phyloP scores from a whole-genome alignment of 2,329 filamentous ascomycete genomes.

The Teratosphaeria viscida region DNA sequence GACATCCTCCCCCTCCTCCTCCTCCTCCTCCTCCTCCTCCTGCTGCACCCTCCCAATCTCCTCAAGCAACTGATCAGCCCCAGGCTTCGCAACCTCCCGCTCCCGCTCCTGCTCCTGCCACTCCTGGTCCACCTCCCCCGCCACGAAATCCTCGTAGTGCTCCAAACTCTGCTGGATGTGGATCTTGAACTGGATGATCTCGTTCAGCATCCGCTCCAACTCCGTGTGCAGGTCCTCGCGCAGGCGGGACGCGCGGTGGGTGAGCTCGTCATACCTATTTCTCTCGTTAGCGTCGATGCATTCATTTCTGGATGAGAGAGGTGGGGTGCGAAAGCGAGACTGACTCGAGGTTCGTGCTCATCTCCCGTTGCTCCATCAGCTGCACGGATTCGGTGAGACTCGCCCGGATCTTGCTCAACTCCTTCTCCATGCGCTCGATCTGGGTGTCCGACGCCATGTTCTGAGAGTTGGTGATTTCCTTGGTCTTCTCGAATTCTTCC shows the following conservation, averaged over 20 bases:
- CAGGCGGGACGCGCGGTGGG: constrained; percentile 69
- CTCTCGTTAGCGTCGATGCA: background rate
- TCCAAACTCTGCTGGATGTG: constrained; percentile 88
- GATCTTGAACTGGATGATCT: constrained; percentile 97
- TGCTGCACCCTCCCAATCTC: background rate
- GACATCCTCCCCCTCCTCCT: background rate
- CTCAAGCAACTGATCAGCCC: background rate
- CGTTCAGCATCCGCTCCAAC: constrained; percentile 89
- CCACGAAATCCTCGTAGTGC: constrained; percentile 87
- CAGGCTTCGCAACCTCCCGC: background rate
- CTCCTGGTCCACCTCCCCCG: constrained; percentile 72
- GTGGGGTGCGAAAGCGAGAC: constrained; percentile 25
- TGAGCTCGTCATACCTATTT: constrained; percentile 75
- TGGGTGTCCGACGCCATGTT: constrained; percentile 83
- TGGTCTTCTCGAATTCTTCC: constrained; percentile 88
- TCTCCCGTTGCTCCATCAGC: constrained; percentile 86
- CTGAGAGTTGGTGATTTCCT: constrained; percentile 70
- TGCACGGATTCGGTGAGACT: constrained; percentile 78
- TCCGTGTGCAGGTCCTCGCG: constrained; percentile 98
- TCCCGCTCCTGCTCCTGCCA: constrained; percentile 37
- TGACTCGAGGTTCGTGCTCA: constrained; percentile 92
- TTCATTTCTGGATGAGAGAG: background rate
- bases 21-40: background rate
- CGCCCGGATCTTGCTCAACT: constrained; percentile 84
- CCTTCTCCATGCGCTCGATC: constrained; percentile 98